phyloP scores from a whole-genome alignment of 2,329 filamentous ascomycete genomes.

The Pseudonectria foliicola region DNA sequence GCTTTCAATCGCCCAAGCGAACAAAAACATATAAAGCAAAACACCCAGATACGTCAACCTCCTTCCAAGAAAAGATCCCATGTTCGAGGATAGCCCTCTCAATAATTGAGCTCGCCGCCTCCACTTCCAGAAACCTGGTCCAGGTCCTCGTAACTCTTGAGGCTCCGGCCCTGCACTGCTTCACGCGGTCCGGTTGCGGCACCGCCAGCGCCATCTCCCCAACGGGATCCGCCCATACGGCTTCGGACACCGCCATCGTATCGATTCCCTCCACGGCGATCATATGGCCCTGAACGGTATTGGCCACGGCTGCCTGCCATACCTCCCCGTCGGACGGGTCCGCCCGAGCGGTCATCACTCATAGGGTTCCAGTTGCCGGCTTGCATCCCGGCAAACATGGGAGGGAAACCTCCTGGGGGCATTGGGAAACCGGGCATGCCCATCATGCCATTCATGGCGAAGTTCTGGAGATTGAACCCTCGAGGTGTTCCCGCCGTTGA shows the following conservation, averaged over 20 bases:
- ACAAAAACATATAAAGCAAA: not conserved
- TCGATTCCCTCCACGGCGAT: slow-evolving; percentile 55
- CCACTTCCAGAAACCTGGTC: slow-evolving; percentile 74
- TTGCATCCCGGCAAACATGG: slow-evolving; percentile 48
- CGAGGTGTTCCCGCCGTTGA: slow-evolving; percentile 77
- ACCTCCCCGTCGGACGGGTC: slow-evolving; percentile 63
- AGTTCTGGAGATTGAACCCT: slow-evolving; percentile 79
- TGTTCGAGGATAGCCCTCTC: slow-evolving; percentile 15
- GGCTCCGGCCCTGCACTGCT: slow-evolving; percentile 81
- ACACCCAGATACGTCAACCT: slow-evolving; percentile 1
- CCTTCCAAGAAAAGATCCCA: too few species aligned
- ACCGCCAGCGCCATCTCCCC: slow-evolving; percentile 69
- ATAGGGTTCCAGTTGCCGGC: slow-evolving; percentile 44
- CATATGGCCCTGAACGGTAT: slow-evolving; percentile 65
- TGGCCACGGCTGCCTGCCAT: slow-evolving; percentile 43
- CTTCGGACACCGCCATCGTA: slow-evolving; percentile 43
- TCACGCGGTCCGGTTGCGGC: slow-evolving; percentile 79
- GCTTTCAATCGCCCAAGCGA: too few species aligned
- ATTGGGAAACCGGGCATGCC: slow-evolving; percentile 53
- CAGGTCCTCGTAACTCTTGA: slow-evolving; percentile 96
- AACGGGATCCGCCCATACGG: slow-evolving; percentile 48
- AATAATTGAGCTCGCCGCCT: slow-evolving; percentile 87
- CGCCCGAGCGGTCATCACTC: slow-evolving; percentile 53
- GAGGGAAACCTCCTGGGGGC: slow-evolving; percentile 39
- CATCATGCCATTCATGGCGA: slow-evolving; percentile 53